phyloP scores from a whole-genome alignment of 2,329 filamentous ascomycete species.

The Trichoderma citrinoviride region DNA sequence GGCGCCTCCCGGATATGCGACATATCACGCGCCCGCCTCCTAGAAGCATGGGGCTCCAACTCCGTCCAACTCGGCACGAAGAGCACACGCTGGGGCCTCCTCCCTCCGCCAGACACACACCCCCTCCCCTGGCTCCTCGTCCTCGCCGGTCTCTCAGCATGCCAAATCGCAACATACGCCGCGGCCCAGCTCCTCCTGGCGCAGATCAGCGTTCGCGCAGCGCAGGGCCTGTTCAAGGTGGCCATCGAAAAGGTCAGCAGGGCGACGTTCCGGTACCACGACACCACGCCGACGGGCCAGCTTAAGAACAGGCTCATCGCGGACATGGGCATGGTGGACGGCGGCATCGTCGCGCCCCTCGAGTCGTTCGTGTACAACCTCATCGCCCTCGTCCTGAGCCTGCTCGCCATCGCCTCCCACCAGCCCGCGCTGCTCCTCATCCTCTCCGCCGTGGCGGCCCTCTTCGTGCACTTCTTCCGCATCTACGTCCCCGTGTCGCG shows the following conservation, averaged over 20 bases:
- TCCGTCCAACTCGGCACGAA: conserved; percentile 22
- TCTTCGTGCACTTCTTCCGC: conserved; percentile 72
- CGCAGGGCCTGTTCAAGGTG: conserved; percentile 68
- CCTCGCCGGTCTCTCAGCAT: conserved; percentile 64
- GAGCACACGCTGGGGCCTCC: conserved; percentile 39
- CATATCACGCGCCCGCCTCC: conserved; percentile 71
- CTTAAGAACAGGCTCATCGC: conserved; percentile 91
- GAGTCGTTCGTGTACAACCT: conserved; percentile 66
- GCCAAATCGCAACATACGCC: conserved; percentile 58
- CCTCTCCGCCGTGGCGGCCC: conserved; percentile 62
- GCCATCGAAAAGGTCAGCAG: conserved; percentile 72
- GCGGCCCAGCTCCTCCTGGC: conserved; percentile 66
- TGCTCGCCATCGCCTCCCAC: conserved; percentile 74
- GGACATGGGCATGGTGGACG: conserved; percentile 86
- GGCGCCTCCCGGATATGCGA: conserved; percentile 61
- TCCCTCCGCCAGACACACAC: conserved; percentile 63
- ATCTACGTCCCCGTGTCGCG: conserved; percentile 81
- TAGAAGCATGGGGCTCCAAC: conserved; percentile 82
- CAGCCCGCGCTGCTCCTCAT: conserved; percentile 76
- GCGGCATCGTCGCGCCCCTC: conserved; percentile 74
- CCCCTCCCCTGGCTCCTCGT: conserved; percentile 72
- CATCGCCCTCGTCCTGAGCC: conserved; percentile 69
- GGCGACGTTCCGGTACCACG: conserved; percentile 86
- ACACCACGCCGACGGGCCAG: conserved; percentile 82
- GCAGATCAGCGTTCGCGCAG: conserved; percentile 75